These are phyloP conservation scores for Cicer pinnatifidum DNA, from an alignment of 306 rosid species.

Conservation along the genomic window DNA sequence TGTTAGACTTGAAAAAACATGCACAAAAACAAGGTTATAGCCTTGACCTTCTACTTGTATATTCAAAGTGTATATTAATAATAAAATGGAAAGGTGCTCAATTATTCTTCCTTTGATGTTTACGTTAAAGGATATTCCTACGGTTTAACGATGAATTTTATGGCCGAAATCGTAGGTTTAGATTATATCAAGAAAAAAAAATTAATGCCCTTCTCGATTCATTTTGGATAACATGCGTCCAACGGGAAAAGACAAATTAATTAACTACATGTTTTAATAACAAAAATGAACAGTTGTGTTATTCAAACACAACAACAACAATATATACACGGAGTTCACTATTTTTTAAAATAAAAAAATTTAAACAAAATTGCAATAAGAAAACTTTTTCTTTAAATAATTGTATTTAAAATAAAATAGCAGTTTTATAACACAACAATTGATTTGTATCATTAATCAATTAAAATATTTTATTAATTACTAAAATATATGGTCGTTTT, in stretches of 20 bases:
- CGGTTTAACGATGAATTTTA: not conserved
- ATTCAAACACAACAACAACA: too few relatives aligned
- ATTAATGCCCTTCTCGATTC: not conserved
- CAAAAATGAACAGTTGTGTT: too few relatives aligned
- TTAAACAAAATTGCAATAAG: too few relatives aligned
- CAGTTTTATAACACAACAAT: too few relatives aligned
- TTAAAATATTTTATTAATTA: too few relatives aligned
- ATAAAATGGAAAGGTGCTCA: not conserved
- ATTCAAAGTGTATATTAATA: constrained; percentile 26
- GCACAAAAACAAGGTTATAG: not conserved
- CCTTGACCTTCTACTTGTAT: not conserved
- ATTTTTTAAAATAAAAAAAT: too few relatives aligned
- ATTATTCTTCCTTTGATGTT: not conserved
- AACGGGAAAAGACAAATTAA: not conserved
- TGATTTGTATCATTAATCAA: too few relatives aligned
- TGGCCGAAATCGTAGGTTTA: not conserved
- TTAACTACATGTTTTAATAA: too few relatives aligned
- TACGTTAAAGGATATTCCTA: not conserved
- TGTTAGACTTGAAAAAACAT: constrained; percentile 26
- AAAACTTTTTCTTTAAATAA: too few relatives aligned
- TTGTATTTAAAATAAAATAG: too few relatives aligned
- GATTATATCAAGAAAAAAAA: not conserved
- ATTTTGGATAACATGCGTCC: not conserved
- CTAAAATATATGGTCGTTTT: too few relatives aligned
- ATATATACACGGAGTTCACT: too few relatives aligned